Base-by-base conservation (phyloP, 495 filamentous ascomycete species). In the Polyplosphaeria fusca region DNA sequence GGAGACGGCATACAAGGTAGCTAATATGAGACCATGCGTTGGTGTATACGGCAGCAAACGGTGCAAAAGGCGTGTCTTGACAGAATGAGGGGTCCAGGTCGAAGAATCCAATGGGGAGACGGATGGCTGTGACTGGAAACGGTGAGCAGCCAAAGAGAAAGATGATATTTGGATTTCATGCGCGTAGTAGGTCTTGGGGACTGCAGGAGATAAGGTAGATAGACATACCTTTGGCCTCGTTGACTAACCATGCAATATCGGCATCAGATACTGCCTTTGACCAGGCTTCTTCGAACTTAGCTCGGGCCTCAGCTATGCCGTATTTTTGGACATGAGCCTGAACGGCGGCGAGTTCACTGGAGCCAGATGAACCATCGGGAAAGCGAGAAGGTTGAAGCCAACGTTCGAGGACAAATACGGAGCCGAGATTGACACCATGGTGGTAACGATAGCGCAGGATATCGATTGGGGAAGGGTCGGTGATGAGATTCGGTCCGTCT, bases 91-190 rank as follows among this genome's bases (percentile, higher is more conserved):
- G 71, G 0, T 76, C 77, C 12, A 83, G 72, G 2, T 74, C 79
- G 54, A 74, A 82, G 63, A 76, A 81, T 4, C 80, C 79, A 27
- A 84, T 73, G 2, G 81, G 80, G 0, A 84, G 65, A 14, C 80
- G 75, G 45, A 82, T 69, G n/a, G 73, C 72, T 5, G 78, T 82
- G 55, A 73, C 70, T 72, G 43, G 7, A 35, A 35, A 14, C 30
- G 14, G 7, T 35, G 7, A 35, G 30, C 30, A 7, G n/a, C n/a
- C n/a, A n/a, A n/a, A n/a, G n/a, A n/a, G n/a, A n/a, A n/a, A n/a
- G n/a, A n/a, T n/a, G n/a, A n/a, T n/a, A n/a, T n/a, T n/a, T n/a
- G n/a, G n/a, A n/a, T n/a, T n/a, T n/a, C n/a, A n/a, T n/a, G n/a
- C n/a, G n/a, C n/a, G n/a, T n/a, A n/a, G n/a, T n/a, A n/a, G n/a